A percentile compares a stretch with the other conserved stretches of the same genome.
phyloP scores from a whole-genome alignment of 768 basidiomycete genomes.

The Gautieria morchelliformis region DNA sequence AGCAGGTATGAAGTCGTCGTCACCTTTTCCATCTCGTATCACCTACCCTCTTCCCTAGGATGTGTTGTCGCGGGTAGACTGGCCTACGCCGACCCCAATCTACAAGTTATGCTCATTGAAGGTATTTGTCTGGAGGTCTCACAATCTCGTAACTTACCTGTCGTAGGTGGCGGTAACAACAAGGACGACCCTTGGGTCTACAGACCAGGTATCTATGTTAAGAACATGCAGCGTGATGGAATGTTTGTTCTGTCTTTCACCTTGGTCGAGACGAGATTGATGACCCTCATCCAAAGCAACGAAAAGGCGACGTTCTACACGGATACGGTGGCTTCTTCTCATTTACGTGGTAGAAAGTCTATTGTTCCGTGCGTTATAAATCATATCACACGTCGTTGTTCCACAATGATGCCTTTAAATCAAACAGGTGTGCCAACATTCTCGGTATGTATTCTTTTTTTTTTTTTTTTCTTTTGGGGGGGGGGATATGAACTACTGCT shows the following conservation, averaged over 20 bases:
- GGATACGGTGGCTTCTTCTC: conserved; percentile 46
- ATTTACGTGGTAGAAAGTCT: conserved; percentile 52
- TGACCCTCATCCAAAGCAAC: conserved; percentile 34
- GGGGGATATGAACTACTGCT: neutral
- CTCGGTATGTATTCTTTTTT: conserved; percentile 32
- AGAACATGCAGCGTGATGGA: conserved; percentile 63
- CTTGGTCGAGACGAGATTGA: neutral
- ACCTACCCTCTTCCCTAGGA: conserved; percentile 20
- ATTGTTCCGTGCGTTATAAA: conserved; percentile 53
- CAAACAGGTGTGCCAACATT: conserved; percentile 52
- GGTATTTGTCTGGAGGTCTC: conserved; percentile 23
- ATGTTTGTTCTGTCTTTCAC: conserved; percentile 32
- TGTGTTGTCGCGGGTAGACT: conserved; percentile 62
- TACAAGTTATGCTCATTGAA: conserved; percentile 72
- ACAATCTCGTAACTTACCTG: neutral
- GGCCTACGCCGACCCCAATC: conserved; percentile 59
- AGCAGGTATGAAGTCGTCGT: conserved; percentile 23
- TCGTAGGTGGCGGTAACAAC: conserved; percentile 55
- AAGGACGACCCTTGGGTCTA: conserved; percentile 71
- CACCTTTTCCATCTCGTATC: neutral
- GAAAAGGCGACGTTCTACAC: conserved; percentile 68
- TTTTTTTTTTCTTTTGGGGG: too few species aligned
- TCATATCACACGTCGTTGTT: neutral
- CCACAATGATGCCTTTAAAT: neutral
- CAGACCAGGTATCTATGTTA: conserved; percentile 59